Evolutionary conservation across 208 protist species (phyloP).

Genomic region (Crithidia thermophila): DNA sequence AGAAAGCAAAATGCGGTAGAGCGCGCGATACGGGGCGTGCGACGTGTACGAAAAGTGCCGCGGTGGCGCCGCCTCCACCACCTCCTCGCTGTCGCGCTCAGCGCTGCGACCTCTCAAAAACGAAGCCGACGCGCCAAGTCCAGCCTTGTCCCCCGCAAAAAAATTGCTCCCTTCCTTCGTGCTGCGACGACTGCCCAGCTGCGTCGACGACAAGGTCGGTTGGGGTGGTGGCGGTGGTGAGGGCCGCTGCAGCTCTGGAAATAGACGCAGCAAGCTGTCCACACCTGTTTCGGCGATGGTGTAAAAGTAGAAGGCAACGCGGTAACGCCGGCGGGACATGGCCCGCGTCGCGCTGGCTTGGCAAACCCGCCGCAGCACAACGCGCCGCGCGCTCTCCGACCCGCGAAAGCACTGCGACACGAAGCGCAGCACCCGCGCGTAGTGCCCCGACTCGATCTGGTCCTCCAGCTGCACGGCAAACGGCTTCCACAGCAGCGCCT

Average conservation of each 20-base stretch:
- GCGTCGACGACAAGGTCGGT: no score
- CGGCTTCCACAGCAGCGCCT: constrained; percentile 28
- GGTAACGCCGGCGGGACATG: constrained; percentile 21
- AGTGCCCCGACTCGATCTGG: constrained; percentile 16
- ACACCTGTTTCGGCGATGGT: background rate
- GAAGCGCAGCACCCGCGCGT: constrained; percentile 21
- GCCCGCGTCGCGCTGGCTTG: constrained; percentile 17
- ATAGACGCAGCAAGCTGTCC: constrained; percentile 15
- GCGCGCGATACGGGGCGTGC: constrained; percentile 17
- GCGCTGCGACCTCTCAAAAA: no score
- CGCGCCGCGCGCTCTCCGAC: constrained; percentile 3
- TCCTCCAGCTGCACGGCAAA: constrained; percentile 23
- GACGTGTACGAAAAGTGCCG: constrained; percentile 15
- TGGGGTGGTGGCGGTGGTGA: no score
- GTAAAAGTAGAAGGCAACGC: constrained; percentile 24
- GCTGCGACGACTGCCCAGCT: background rate
- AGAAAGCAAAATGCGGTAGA: constrained; percentile 20
- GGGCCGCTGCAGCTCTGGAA: constrained; percentile 19
- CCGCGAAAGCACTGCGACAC: constrained; percentile 24
- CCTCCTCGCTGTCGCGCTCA: no score
- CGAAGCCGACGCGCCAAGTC: background rate
- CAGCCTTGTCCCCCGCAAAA: background rate
- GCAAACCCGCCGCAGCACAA: constrained; percentile 17
- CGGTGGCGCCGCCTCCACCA: background rate
- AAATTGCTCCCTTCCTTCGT: background rate